Percentiles rank a stretch among this genome's conserved stretches.
Conservation (phyloP, 176 grass and related monocot species). For the Dactylis glomerata region DNA sequence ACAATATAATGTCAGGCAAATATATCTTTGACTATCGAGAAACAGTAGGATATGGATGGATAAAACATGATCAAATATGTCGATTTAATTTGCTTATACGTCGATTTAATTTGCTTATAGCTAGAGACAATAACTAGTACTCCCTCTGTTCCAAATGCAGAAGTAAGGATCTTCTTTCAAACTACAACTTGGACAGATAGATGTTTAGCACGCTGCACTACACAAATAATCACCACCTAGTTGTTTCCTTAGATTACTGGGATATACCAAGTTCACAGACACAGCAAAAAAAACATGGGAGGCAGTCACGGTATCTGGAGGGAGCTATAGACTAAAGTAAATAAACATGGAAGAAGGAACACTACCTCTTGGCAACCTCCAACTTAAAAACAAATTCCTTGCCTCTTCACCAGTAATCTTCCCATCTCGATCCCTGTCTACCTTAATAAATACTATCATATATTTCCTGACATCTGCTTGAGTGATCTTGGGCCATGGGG, state of each 20-base stretch:
- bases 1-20: slow-evolving; percentile 10
- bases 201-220: neutral
- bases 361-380: slow-evolving; percentile 95
- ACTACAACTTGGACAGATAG: neutral
- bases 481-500: slow-evolving; percentile 89
- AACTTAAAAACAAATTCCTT: slow-evolving; percentile 96
- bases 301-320: neutral
- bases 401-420: slow-evolving; percentile 95
- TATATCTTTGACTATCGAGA: neutral
- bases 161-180: neutral
- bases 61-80: slow-evolving; percentile 12
- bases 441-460: slow-evolving; percentile 86
- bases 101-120: slow-evolving; percentile 18
- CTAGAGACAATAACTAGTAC: neutral
- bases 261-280: neutral
- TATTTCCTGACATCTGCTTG: slow-evolving; percentile 92
- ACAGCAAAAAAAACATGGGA: slow-evolving; percentile 18
- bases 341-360: neutral
- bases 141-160: no score
- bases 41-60: neutral
- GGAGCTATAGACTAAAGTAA: neutral
- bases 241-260: slow-evolving; percentile 21
- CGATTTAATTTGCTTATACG: slow-evolving; percentile 22
- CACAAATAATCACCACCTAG: slow-evolving; percentile 6
- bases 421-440: slow-evolving; percentile 96